phyloP scores from a whole-genome alignment of 225 moss, liverwort and hornwort genomes.

The Bryoerythrophyllum caledonicum region DNA sequence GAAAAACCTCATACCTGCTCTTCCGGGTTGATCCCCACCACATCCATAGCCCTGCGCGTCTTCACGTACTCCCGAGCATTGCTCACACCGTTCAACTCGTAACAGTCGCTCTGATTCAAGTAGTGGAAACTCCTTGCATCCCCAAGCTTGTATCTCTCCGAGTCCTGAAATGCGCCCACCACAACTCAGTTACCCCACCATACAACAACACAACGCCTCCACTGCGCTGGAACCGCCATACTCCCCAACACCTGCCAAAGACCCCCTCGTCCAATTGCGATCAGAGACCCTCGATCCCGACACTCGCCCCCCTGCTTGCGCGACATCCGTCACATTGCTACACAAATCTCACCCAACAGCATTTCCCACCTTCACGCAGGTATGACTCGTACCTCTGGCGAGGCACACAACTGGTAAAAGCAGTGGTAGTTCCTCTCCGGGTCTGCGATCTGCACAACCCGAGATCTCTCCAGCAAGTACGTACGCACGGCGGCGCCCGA shows the following conservation, averaged over 20 bases:
- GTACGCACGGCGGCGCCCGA: constrained; percentile 98
- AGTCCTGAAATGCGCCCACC: constrained; percentile 55
- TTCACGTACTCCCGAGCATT: constrained; percentile 91
- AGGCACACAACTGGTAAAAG: constrained; percentile 99
- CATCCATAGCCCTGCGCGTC: constrained; percentile 97
- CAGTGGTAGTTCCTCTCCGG: constrained; percentile 99
- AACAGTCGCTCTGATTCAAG: constrained; percentile 93
- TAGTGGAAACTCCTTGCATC: constrained; percentile 89
- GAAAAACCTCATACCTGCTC: constrained; percentile 68
- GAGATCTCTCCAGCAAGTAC: constrained; percentile 98
- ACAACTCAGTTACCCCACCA: neutral
- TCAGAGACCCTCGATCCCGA: neutral
- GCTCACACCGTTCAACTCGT: constrained; percentile 80
- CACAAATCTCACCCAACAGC: neutral
- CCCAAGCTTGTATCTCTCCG: constrained; percentile 89
- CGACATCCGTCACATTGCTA: neutral
- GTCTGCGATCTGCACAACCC: constrained; percentile 98
- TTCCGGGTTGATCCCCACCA: constrained; percentile 93
- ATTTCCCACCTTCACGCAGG: neutral
- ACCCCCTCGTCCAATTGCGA: neutral
- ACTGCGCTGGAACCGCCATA: neutral
- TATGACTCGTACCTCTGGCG: constrained; percentile 68
- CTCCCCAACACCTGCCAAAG: neutral
- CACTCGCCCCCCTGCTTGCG: constrained; percentile 10
- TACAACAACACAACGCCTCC: neutral